phyloP scores from a whole-genome alignment of 352 stramenopile species.

The Globisporangium perplexum region DNA sequence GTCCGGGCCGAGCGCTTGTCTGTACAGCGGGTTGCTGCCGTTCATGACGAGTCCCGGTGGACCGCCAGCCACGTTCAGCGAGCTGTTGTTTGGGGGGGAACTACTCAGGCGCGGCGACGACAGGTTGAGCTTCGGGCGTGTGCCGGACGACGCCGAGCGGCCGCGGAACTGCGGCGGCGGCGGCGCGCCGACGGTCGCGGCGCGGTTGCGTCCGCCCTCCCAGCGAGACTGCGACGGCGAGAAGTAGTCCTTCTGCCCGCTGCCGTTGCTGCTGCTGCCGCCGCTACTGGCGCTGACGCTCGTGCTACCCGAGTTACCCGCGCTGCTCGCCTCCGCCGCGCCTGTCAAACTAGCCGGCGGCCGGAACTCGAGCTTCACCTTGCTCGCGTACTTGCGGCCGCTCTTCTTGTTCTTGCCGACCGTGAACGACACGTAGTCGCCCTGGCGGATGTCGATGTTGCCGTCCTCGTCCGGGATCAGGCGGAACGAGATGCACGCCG shows the following conservation, averaged over 20 bases:
- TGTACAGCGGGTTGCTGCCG: slow-evolving; percentile 57
- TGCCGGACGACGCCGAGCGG: slow-evolving; percentile 55
- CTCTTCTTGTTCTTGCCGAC: slow-evolving; percentile 90
- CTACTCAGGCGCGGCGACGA: slow-evolving; percentile 55
- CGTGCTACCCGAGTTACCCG: slow-evolving; percentile 4
- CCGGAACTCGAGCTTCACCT: slow-evolving; percentile 86
- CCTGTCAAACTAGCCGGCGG: slow-evolving; percentile 53
- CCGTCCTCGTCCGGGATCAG: slow-evolving; percentile 86
- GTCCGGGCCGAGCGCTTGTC: slow-evolving; percentile 71
- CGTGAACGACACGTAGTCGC: slow-evolving; percentile 86
- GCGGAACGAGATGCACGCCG: slow-evolving; percentile 82
- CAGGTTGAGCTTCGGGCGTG: slow-evolving; percentile 51
- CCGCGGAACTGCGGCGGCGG: slow-evolving; percentile 38
- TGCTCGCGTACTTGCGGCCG: slow-evolving; percentile 83
- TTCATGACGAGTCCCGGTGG: slow-evolving; percentile 34
- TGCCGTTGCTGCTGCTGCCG: slow-evolving; percentile 23
- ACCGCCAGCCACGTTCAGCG: slow-evolving; percentile 14
- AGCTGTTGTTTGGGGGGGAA: slow-evolving; percentile 31
- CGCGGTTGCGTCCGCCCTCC: slow-evolving; percentile 48
- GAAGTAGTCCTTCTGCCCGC: slow-evolving; percentile 57
- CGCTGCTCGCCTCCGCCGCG: slow-evolving; percentile 12
- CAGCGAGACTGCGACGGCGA: slow-evolving; percentile 40
- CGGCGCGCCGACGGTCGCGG: slow-evolving; percentile 37
- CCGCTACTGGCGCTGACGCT: too few relatives aligned
- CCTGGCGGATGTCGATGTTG: slow-evolving; percentile 78